Base-by-base conservation (phyloP, 306 rosid genomes). In the Sicyos baderoa region DNA sequence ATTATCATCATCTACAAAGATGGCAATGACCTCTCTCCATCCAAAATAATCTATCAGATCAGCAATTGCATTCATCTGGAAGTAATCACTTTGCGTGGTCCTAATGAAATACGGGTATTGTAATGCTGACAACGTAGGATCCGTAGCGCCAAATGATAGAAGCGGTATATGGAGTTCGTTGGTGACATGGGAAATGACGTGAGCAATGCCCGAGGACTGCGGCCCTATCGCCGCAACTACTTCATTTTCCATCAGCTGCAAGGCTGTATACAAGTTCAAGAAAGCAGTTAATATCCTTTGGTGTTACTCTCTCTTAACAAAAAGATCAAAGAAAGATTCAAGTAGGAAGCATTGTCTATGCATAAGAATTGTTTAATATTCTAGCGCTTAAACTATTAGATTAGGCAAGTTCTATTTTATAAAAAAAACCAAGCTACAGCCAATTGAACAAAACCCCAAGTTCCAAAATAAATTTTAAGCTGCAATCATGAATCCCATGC, bases 111-210 rank as follows among this genome's bases (percentile, higher is more conserved):
- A 94, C 1, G 95, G 91, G 75, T 84, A 94, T 79, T 94, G 96
- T 54, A 84, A 80, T 5, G 99, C 79, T 18, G 91, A 76, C 49
- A 94, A 89, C 50, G 89, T 76, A 14, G 97, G 97, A 63, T 94
- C 96, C 14, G 99, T 94, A 23, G 99, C 90, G 59, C 79, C 96
- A 71, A 90, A 94, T 60, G 97, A 90, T 47, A 94, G 71, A 71
- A 94, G 95, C 0, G 99, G 99, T 40, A 94, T 72, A 25, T 86
- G 97, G 78, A 94, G 97, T 82, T 94, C 97, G 70, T 85, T 84
- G 17, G 75, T 87, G 21, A 90, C 91, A n/a, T 94, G 99, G 64
- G 97, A 85, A 61, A 90, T 88, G 58, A 88, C 76, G 79, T 94
- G 99, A 49, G 90, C 86, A 80, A 94, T 94, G 66, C 90, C 97